A percentile compares a stretch with the other conserved stretches of the same genome.
Evolutionary conservation across 768 basidiomycete species (phyloP).

Genomic region (Artomyces pyxidatus): DNA sequence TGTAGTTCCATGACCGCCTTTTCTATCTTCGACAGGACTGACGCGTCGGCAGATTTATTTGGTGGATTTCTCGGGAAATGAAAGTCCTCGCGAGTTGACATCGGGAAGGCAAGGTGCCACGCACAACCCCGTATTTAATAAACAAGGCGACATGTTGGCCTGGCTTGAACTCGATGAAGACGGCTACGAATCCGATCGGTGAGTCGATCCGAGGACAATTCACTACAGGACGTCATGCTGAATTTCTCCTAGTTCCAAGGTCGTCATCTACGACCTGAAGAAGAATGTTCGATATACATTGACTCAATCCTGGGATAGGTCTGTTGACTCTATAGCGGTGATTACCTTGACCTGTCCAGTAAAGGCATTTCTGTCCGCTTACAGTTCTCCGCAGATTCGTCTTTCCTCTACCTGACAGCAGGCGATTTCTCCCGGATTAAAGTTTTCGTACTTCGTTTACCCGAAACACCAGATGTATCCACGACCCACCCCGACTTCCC

Average conservation of each 20-base stretch:
- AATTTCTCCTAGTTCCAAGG: slow-evolving; percentile 62
- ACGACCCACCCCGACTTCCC: slow-evolving; percentile 39
- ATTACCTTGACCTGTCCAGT: slow-evolving; percentile 20
- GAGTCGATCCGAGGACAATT: too few relatives aligned
- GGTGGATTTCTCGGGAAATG: slow-evolving; percentile 44
- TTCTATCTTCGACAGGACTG: background rate
- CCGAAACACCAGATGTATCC: slow-evolving; percentile 48
- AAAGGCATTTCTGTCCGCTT: background rate
- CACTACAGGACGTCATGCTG: too few relatives aligned
- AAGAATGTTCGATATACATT: slow-evolving; percentile 62
- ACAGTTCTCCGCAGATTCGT: slow-evolving; percentile 70
- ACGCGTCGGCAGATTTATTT: slow-evolving; percentile 50
- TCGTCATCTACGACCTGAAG: slow-evolving; percentile 70
- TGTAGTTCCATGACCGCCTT: too few relatives aligned
- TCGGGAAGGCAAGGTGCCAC: slow-evolving; percentile 81
- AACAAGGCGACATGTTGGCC: slow-evolving; percentile 60
- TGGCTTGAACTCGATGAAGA: slow-evolving; percentile 87
- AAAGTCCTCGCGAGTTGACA: slow-evolving; percentile 60
- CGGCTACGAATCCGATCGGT: slow-evolving; percentile 86
- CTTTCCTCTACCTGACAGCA: slow-evolving; percentile 62
- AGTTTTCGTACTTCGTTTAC: slow-evolving; percentile 60
- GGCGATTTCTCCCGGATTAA: slow-evolving; percentile 76
- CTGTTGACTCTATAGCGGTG: slow-evolving; percentile 56
- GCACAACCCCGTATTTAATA: slow-evolving; percentile 59
- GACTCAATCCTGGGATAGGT: slow-evolving; percentile 82